Base-by-base conservation (phyloP, 345 rosid species). In the Pelargonium nanum region DNA sequence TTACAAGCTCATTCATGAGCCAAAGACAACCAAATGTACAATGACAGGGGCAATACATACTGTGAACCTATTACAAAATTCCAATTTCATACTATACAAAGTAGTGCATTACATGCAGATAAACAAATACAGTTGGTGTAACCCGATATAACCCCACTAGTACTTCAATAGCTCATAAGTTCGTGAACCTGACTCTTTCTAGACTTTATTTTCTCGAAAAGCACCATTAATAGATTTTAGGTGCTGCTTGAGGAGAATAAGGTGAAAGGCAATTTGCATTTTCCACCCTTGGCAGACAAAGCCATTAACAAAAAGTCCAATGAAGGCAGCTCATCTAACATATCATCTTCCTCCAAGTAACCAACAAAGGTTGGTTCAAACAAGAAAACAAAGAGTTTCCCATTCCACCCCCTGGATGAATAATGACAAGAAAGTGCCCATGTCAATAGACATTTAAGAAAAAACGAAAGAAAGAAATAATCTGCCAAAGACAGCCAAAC, bases 371-470 rank as follows among this genome's bases (percentile, higher is more conserved):
- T n/a, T n/a, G n/a, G n/a, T n/a, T n/a, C n/a, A n/a, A n/a, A n/a
- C n/a, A n/a, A n/a, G n/a, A n/a, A n/a, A n/a, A n/a, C 68, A 78
- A 68, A 66, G 77, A 65, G 69, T 64, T 74, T 71, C 69, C 69
- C 66, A 69, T 66, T 72, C 69, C 78, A 72, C 76, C 72, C 74
- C 85, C 83, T 76, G 86, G 65, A 78, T 73, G 63, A 70, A 71
- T 54, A 66, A 65, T 72, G 61, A 76, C 51, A 76, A 59, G 30
- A 78, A 70, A 78, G 65, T 67, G 70, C 75, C 70, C 69, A 56
- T 65, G 83, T 81, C 86, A 81, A 78, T 74, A 78, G 74, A 66
- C 74, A 71, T 74, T 15, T 28, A 28, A 28, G 32, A 28, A 28
- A 28, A 7, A 28, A 28, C 3, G 32, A 28, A 28, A 28, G 7